phyloP scores from a whole-genome alignment of 208 protist species.

The Porcisia deanei region DNA sequence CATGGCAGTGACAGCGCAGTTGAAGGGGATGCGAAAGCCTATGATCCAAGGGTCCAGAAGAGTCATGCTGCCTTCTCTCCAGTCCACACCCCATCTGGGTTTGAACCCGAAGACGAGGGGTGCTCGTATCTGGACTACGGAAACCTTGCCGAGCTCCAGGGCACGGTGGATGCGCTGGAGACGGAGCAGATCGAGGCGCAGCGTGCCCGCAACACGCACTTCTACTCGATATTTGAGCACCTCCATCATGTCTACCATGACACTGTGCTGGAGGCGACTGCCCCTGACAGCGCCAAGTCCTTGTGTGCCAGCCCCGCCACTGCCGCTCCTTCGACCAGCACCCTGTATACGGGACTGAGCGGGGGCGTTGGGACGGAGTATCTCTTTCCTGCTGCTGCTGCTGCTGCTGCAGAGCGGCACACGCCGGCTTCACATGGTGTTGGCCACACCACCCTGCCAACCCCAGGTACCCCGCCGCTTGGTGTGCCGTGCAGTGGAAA shows the following conservation, averaged over 20 bases:
- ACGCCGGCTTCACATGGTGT: neutral
- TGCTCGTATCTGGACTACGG: conserved; percentile 49
- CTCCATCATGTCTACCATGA: conserved; percentile 42
- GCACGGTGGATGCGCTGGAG: conserved; percentile 32
- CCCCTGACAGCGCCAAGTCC: neutral
- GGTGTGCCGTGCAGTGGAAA: neutral
- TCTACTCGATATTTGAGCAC: conserved; percentile 56
- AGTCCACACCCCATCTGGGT: neutral
- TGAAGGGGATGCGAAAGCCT: neutral
- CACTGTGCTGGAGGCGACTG: conserved; percentile 25
- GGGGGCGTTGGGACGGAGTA: conserved; percentile 6
- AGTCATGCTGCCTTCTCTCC: neutral
- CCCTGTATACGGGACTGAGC: conserved; percentile 8
- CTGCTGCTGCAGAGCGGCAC: neutral
- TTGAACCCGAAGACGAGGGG: conserved; percentile 8
- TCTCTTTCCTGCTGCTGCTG: neutral
- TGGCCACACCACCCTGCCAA: neutral
- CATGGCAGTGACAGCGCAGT: neutral
- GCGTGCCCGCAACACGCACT: conserved; percentile 39
- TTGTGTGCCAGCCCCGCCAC: neutral
- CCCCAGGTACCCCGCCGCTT: neutral
- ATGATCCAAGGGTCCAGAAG: neutral
- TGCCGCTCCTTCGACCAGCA: neutral
- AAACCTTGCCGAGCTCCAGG: conserved; percentile 16
- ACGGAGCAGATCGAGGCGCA: conserved; percentile 40